Conservation (phyloP, 805 yeast genomes). For the Myxozyma lipomycoides region DNA sequence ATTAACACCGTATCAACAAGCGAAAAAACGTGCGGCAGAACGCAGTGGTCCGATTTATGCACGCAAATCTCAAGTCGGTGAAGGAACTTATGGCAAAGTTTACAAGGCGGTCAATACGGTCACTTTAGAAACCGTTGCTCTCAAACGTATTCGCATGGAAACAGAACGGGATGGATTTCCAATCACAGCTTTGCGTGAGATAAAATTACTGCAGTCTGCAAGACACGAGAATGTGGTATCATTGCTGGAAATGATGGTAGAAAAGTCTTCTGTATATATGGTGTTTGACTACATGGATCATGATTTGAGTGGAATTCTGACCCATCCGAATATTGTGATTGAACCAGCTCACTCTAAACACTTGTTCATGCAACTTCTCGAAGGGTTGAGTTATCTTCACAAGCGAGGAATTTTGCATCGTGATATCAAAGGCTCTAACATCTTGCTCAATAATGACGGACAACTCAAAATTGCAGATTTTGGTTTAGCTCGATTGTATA, state of each 20-base stretch:
- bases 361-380: constrained; percentile 69
- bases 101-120: constrained; percentile 73
- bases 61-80: constrained; percentile 88
- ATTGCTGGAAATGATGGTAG: constrained; percentile 85
- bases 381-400: constrained; percentile 82
- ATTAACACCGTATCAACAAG: not conserved
- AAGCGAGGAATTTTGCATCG: constrained; percentile 62
- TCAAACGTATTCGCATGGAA: constrained; percentile 79
- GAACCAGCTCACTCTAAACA: constrained; percentile 74
- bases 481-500: constrained; percentile 67
- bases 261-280: constrained; percentile 70
- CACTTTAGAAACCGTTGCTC: constrained; percentile 73
- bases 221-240: constrained; percentile 80
- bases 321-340: constrained; percentile 65
- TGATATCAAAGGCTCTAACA: constrained; percentile 95
- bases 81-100: constrained; percentile 96
- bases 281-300: constrained; percentile 90
- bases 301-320: constrained; percentile 81
- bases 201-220: constrained; percentile 74
- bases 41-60: constrained; percentile 45
- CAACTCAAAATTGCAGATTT: constrained; percentile 88
- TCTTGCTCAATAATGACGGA: constrained; percentile 72
- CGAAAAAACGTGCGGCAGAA: constrained; percentile 5
- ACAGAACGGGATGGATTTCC: constrained; percentile 93
- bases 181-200: constrained; percentile 90